These are phyloP conservation scores for Colletotrichum cordylinicola DNA, from an alignment of 2,329 filamentous ascomycete genomes.

Conservation along the genomic window DNA sequence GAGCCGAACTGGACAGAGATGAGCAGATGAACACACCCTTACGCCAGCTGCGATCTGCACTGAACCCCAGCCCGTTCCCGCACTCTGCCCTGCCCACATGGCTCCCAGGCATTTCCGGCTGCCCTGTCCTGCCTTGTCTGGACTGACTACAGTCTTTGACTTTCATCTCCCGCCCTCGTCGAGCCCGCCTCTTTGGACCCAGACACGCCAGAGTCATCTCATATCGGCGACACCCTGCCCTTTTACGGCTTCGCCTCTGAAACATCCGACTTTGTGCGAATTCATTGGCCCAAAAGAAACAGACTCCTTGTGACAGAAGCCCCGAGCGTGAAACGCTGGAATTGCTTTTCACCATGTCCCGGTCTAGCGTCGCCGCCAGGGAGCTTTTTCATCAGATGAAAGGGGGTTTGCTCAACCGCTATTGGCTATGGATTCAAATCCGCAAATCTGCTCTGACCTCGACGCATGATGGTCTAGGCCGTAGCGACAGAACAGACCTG, in stretches of 20 bases:
- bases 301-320: background rate
- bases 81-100: constrained; percentile 6
- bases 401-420: background rate
- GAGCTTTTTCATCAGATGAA: constrained; percentile 15
- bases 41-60: constrained; percentile 7
- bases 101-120: constrained; percentile 3
- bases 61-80: constrained; percentile 8
- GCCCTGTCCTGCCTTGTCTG: background rate
- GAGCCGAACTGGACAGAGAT: background rate
- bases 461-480: background rate
- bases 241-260: background rate
- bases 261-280: background rate
- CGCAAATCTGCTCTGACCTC: constrained; percentile 1
- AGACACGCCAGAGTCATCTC: background rate
- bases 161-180: background rate
- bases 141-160: background rate
- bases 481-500: background rate
- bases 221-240: background rate
- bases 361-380: constrained; percentile 8
- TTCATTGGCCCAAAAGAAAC: background rate
- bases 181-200: background rate
- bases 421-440: background rate
- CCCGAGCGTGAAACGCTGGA: constrained; percentile 16
- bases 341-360: constrained; percentile 8
- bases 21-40: constrained; percentile 16